Conservation (phyloP, 805 yeast genomes). For the Saturnispora serradocipensis region DNA sequence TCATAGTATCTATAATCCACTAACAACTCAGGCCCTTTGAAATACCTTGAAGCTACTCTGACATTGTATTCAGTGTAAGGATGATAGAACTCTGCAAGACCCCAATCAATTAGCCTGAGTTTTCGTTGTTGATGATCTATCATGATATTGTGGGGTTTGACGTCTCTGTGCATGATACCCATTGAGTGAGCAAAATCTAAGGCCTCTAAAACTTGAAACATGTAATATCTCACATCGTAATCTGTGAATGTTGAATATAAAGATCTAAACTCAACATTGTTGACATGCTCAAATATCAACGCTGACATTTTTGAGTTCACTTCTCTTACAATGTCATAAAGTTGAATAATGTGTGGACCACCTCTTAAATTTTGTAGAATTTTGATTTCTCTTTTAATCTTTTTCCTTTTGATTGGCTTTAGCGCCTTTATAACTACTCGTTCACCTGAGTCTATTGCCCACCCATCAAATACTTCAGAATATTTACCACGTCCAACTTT, state of each 20-base stretch:
- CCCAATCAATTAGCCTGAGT: slow-evolving; percentile 88
- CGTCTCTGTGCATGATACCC: slow-evolving; percentile 96
- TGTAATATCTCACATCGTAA: slow-evolving; percentile 71
- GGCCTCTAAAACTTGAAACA: slow-evolving; percentile 73
- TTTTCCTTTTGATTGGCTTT: slow-evolving; percentile 89
- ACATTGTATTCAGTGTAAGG: slow-evolving; percentile 85
- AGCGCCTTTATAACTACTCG: slow-evolving; percentile 79
- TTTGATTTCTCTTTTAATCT: slow-evolving; percentile 82
- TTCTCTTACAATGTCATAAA: slow-evolving; percentile 77
- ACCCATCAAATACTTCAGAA: slow-evolving; percentile 89
- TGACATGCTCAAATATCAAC: slow-evolving; percentile 73
- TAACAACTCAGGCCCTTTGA: slow-evolving; percentile 86
- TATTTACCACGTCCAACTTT: slow-evolving; percentile 92
- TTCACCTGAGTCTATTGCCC: slow-evolving; percentile 52
- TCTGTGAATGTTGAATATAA: slow-evolving; percentile 73
- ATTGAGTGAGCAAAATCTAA: slow-evolving; percentile 84
- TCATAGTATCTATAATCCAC: slow-evolving; percentile 84
- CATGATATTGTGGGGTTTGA: slow-evolving; percentile 93
- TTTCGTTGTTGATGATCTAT: slow-evolving; percentile 69
- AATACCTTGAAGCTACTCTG: slow-evolving; percentile 86
- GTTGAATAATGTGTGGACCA: slow-evolving; percentile 71
- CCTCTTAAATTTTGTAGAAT: slow-evolving; percentile 77
- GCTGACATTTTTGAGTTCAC: slow-evolving; percentile 78
- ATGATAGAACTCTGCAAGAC: slow-evolving; percentile 89
- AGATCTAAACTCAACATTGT: slow-evolving; percentile 73